phyloP scores from a whole-genome alignment of 2,329 filamentous ascomycete genomes.

The Xylaria multiplex region DNA sequence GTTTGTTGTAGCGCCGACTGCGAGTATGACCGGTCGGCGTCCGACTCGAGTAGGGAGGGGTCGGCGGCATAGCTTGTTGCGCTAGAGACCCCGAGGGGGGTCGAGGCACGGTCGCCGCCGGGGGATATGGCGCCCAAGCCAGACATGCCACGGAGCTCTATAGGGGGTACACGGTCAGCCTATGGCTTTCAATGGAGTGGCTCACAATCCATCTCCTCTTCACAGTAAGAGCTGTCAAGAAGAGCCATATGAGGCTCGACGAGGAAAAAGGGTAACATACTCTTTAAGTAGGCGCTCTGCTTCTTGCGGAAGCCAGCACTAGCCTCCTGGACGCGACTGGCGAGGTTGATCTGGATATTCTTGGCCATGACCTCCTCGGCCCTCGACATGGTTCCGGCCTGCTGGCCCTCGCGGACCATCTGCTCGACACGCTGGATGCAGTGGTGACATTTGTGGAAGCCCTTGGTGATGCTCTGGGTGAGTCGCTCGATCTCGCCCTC shows the following conservation, averaged over 20 bases:
- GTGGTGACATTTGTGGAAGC: conserved; percentile 89
- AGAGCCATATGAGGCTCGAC: background rate
- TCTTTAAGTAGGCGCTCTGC: conserved; percentile 95
- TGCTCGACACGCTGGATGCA: conserved; percentile 87
- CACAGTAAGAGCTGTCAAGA: no score
- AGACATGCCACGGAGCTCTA: conserved; percentile 79
- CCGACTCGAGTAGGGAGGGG: conserved; percentile 90
- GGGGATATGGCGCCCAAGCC: conserved; percentile 64
- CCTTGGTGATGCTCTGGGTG: conserved; percentile 88
- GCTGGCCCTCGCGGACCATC: conserved; percentile 84
- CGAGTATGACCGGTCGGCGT: conserved; percentile 91
- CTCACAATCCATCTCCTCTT: background rate
- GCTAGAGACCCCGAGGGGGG: conserved; percentile 55
- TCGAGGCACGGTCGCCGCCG: conserved; percentile 62
- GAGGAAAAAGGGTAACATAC: conserved; percentile 59
- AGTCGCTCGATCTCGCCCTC: conserved; percentile 90
- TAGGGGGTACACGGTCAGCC: conserved; percentile 38
- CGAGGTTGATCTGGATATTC: conserved; percentile 93
- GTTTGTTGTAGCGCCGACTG: conserved; percentile 83
- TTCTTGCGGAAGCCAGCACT: conserved; percentile 96
- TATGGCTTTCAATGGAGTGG: background rate
- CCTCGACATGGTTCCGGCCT: conserved; percentile 75
- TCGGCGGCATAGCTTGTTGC: conserved; percentile 72
- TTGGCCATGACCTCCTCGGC: conserved; percentile 95
- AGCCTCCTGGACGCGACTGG: conserved; percentile 87